phyloP scores from a whole-genome alignment of 805 yeast genomes.

The Zygosaccharomyces lentus region DNA sequence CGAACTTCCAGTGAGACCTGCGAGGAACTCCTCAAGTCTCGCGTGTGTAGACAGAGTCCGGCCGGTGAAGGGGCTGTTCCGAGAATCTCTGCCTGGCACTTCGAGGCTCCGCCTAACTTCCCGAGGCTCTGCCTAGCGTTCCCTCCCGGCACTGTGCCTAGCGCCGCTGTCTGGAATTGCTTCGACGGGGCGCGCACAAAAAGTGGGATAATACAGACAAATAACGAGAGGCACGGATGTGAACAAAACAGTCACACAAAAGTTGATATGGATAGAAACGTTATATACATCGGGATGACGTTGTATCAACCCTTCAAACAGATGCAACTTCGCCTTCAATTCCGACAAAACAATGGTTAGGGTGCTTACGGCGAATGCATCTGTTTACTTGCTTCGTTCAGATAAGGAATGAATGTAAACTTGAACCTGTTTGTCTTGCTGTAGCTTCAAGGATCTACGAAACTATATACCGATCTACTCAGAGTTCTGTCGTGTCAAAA shows the following conservation, averaged over 20 bases:
- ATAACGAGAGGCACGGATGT: neutral
- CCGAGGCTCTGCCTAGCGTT: neutral
- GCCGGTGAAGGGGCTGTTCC: neutral
- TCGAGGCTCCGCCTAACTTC: neutral
- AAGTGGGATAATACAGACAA: neutral
- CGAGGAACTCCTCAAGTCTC: neutral
- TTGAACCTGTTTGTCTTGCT: no score
- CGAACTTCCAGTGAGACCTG: neutral
- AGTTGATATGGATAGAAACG: no score
- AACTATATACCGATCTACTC: no score
- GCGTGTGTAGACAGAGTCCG: neutral
- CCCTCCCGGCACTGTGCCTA: neutral
- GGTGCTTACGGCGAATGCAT: no score
- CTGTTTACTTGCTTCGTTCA: no score
- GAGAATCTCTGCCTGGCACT: neutral
- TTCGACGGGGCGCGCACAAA: neutral
- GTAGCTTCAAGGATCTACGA: no score
- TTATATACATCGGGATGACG: no score
- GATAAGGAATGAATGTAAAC: no score
- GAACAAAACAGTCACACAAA: neutral
- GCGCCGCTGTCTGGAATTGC: neutral
- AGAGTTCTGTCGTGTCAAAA: no score
- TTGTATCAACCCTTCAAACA: no score
- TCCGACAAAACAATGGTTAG: no score
- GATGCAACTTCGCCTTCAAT: no score